These are phyloP conservation scores for Colletotrichum zoysiae DNA, from an alignment of 2,329 filamentous ascomycete species.

Conservation along the genomic window DNA sequence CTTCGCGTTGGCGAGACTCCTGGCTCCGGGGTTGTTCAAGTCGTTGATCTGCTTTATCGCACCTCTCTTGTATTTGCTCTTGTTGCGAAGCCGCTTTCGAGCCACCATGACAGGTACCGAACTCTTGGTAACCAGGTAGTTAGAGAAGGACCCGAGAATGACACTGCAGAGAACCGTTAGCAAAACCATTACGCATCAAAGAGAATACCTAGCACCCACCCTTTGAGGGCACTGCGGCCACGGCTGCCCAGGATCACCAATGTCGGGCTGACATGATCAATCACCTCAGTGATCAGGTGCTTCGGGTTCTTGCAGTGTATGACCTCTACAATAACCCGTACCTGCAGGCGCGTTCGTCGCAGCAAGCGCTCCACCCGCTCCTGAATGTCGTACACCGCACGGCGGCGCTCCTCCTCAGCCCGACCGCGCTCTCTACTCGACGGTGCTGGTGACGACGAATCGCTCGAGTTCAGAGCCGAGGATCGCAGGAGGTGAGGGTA, in stretches of 20 bases:
- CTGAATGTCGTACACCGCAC: constrained; percentile 86
- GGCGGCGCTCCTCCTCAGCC: constrained; percentile 82
- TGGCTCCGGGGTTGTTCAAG: constrained; percentile 75
- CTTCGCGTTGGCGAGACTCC: constrained; percentile 78
- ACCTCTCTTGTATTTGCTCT: constrained; percentile 82
- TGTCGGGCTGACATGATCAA: constrained; percentile 91
- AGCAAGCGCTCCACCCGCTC: constrained; percentile 86
- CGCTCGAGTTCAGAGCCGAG: constrained; percentile 53
- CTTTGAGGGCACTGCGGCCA: constrained; percentile 91
- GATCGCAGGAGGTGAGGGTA: constrained; percentile 48
- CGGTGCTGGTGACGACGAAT: constrained; percentile 61
- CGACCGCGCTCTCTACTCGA: constrained; percentile 65
- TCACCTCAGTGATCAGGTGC: constrained; percentile 96
- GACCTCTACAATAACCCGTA: constrained; percentile 93
- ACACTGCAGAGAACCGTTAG: constrained; percentile 71
- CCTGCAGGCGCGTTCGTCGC: constrained; percentile 91
- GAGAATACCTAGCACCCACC: constrained; percentile 66
- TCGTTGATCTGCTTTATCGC: constrained; percentile 85
- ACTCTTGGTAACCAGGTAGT: constrained; percentile 96
- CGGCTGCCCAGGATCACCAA: constrained; percentile 93
- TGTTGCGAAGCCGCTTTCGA: constrained; percentile 87
- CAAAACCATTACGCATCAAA: not conserved
- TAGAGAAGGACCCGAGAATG: constrained; percentile 94
- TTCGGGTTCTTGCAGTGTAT: constrained; percentile 98
- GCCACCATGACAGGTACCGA: constrained; percentile 99